A percentile compares a stretch with the other conserved stretches of the same genome.
Conservation (phyloP, 2,329 filamentous ascomycete species). For the Zasmidium cellare region DNA sequence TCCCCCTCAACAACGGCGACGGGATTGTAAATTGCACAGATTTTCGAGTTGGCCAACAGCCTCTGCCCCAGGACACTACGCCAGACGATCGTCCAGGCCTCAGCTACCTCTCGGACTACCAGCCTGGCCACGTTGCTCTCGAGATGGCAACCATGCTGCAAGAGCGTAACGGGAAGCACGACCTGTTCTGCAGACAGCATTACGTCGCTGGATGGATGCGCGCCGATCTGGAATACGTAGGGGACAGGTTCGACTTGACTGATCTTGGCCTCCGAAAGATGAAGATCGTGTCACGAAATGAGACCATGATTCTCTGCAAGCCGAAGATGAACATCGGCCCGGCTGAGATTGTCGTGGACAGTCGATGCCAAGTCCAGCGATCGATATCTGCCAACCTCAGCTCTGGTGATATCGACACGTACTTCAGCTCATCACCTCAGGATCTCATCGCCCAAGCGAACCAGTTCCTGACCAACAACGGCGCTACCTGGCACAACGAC, state of each 20-base stretch:
- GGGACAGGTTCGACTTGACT: background rate
- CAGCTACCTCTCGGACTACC: background rate
- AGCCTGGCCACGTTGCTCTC: slow-evolving; percentile 6
- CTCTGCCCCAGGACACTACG: too few species aligned
- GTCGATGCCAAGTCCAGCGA: slow-evolving; percentile 31
- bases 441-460: slow-evolving; percentile 20
- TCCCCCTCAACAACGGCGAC: background rate
- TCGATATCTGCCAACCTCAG: background rate
- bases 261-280: slow-evolving; percentile 2
- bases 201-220: slow-evolving; percentile 34
- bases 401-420: background rate
- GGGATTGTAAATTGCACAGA: background rate
- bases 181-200: slow-evolving; percentile 22
- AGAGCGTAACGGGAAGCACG: slow-evolving; percentile 5
- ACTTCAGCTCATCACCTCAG: slow-evolving; percentile 5
- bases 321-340: slow-evolving; percentile 34
- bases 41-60: too few species aligned
- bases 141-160: slow-evolving; percentile 11
- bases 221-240: slow-evolving; percentile 15
- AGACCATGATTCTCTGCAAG: slow-evolving; percentile 38
- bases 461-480: slow-evolving; percentile 18
- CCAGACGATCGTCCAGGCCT: too few species aligned
- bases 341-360: slow-evolving; percentile 39
- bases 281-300: slow-evolving; percentile 6
- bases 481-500: slow-evolving; percentile 51